These are phyloP conservation scores for Bruguiera hainesii DNA, from an alignment of 441 rosid species.

Conservation along the genomic window DNA sequence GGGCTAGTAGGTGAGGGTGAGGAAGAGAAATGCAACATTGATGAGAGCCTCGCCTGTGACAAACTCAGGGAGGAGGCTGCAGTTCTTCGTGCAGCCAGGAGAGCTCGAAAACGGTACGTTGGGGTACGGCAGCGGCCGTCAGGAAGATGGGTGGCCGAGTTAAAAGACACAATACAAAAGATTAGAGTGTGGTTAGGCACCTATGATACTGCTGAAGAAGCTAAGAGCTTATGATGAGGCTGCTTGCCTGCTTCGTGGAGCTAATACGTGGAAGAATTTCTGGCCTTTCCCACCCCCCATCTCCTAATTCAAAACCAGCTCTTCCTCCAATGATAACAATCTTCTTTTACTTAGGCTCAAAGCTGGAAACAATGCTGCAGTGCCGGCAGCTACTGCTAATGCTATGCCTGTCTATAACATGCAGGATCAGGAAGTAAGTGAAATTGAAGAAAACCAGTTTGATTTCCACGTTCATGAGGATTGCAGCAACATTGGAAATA, in stretches of 20 bases:
- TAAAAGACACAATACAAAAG: conserved; percentile 46
- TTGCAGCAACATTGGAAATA: conserved; percentile 8
- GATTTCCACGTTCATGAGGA: conserved; percentile 25
- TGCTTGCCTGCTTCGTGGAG: conserved; percentile 52
- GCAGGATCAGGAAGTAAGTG: conserved; percentile 12
- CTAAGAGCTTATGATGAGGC: conserved; percentile 59
- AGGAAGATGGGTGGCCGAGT: conserved; percentile 57
- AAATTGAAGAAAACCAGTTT: conserved; percentile 7
- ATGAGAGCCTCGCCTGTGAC: conserved; percentile 20
- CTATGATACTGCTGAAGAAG: conserved; percentile 52
- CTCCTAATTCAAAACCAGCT: conserved; percentile 27
- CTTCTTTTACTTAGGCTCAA: conserved; percentile 37
- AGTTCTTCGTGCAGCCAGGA: conserved; percentile 25
- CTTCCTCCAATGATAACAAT: conserved; percentile 38
- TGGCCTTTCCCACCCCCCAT: conserved; percentile 23
- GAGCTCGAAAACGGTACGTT: conserved; percentile 36
- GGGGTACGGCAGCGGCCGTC: conserved; percentile 54
- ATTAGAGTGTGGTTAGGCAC: conserved; percentile 54
- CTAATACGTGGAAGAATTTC: conserved; percentile 50
- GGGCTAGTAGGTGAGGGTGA: conserved; percentile 1
- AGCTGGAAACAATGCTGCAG: conserved; percentile 20
- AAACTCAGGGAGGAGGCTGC: conserved; percentile 33
- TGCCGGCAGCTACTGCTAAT: not conserved
- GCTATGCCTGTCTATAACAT: not conserved
- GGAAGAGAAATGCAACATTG: not conserved